These are phyloP conservation scores for Pythium sukuiense DNA, from an alignment of 352 stramenopile genomes.

Conservation along the genomic window DNA sequence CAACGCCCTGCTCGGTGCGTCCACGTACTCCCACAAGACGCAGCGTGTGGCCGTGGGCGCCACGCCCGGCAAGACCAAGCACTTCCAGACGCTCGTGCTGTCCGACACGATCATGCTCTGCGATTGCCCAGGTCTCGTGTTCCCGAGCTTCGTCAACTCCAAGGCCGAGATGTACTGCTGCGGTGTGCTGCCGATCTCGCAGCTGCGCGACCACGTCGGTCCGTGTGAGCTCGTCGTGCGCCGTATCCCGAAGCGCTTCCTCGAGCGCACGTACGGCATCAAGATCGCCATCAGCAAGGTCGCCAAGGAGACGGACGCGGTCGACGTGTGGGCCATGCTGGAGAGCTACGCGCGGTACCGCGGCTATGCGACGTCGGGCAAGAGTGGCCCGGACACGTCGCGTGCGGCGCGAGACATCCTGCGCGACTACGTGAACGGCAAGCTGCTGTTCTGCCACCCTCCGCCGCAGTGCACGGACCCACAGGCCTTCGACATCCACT, in stretches of 20 bases:
- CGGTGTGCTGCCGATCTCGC: constrained; percentile 97
- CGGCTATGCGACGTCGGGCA: constrained; percentile 93
- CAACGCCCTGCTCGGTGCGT: constrained; percentile 97
- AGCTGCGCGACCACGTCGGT: constrained; percentile 95
- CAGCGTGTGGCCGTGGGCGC: constrained; percentile 96
- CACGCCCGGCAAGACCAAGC: constrained; percentile 99
- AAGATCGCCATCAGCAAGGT: constrained; percentile 76
- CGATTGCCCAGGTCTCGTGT: constrained; percentile 99
- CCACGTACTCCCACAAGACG: constrained; percentile 93
- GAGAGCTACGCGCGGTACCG: constrained; percentile 82
- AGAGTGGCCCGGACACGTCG: constrained; percentile 94
- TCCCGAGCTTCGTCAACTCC: constrained; percentile 98
- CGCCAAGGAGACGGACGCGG: constrained; percentile 69
- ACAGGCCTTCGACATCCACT: constrained; percentile 76
- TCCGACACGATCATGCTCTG: constrained; percentile 98
- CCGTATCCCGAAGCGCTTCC: constrained; percentile 94
- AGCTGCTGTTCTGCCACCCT: constrained; percentile 96
- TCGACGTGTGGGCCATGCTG: constrained; percentile 74
- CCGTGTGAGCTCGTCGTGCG: constrained; percentile 94
- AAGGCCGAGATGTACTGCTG: constrained; percentile 99
- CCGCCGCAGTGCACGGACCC: constrained; percentile 74
- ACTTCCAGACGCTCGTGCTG: constrained; percentile 98
- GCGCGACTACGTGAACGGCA: constrained; percentile 98
- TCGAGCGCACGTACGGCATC: constrained; percentile 97
- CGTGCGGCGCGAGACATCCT: constrained; percentile 95